Percentiles rank a stretch among this genome's conserved stretches.
Conservation (phyloP, 2,329 filamentous ascomycete species). For the Claviceps spartinae region DNA sequence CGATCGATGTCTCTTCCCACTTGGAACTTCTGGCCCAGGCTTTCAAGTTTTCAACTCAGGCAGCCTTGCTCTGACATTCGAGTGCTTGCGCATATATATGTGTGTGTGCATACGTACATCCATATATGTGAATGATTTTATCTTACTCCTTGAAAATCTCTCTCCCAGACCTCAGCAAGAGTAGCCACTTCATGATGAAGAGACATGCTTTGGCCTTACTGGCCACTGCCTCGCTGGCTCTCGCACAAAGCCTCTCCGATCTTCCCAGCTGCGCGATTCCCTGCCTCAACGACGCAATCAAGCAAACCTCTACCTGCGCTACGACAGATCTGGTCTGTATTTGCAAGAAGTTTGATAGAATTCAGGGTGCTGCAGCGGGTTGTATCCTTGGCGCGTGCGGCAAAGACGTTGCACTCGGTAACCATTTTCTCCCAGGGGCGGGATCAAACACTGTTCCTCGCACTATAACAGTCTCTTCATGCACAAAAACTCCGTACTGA, state of each 20-base stretch:
- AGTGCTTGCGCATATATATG: not conserved
- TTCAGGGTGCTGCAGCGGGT: constrained; percentile 14
- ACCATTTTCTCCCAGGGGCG: too few relatives aligned
- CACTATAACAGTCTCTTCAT: too few relatives aligned
- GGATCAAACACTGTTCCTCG: too few relatives aligned
- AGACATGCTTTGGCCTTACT: not conserved
- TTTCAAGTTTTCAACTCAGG: too few relatives aligned
- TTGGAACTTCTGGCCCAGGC: too few relatives aligned
- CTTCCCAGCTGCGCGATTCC: constrained; percentile 17
- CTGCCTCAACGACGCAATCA: constrained; percentile 16
- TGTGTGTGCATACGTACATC: not conserved
- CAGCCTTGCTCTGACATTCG: too few relatives aligned
- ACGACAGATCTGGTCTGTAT: not conserved
- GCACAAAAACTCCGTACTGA: constrained; percentile 5
- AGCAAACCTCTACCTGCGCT: constrained; percentile 1
- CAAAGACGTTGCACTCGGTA: constrained; percentile 18
- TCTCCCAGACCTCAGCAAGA: not conserved
- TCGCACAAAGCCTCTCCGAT: constrained; percentile 12
- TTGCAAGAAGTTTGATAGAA: constrained; percentile 12
- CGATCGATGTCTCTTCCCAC: not conserved
- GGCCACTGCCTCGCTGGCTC: constrained; percentile 11
- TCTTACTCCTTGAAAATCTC: not conserved
- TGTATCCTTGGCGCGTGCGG: constrained; percentile 19
- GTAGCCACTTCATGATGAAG: not conserved
- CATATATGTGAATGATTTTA: too few relatives aligned